phyloP scores from a whole-genome alignment of 495 filamentous ascomycete species.

The Penicillium riverlandense region DNA sequence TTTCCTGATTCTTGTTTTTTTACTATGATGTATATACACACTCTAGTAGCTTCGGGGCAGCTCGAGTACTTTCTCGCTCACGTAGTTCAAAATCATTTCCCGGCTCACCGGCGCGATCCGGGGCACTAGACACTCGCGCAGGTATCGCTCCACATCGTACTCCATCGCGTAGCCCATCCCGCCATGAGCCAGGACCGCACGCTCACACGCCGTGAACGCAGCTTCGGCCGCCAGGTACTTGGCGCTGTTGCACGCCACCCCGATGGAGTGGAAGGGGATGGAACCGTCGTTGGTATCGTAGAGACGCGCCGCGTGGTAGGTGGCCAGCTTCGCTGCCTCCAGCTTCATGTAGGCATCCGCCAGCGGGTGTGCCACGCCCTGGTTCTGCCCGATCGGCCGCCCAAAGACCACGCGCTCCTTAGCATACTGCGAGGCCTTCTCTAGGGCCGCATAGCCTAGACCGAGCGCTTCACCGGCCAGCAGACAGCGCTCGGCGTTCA shows the following conservation, averaged over 20 bases:
- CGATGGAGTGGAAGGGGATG: conserved; percentile 55
- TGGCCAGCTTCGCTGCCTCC: conserved; percentile 70
- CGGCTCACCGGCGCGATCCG: conserved; percentile 68
- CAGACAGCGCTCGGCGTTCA: conserved; percentile 77
- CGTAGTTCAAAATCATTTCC: conserved; percentile 76
- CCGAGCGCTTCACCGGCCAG: conserved; percentile 73
- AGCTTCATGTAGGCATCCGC: conserved; percentile 70
- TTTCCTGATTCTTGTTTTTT: no score
- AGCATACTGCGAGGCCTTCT: conserved; percentile 58
- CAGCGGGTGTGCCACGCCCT: conserved; percentile 68
- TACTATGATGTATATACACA: no score
- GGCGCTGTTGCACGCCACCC: conserved; percentile 66
- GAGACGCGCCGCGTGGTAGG: conserved; percentile 68
- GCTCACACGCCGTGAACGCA: conserved; percentile 67
- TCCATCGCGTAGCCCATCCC: conserved; percentile 76
- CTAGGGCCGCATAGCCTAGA: conserved; percentile 66
- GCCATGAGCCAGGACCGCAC: conserved; percentile 58
- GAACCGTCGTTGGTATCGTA: conserved; percentile 56
- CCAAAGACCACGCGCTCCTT: conserved; percentile 63
- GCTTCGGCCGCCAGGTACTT: conserved; percentile 79
- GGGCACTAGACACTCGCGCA: conserved; percentile 68
- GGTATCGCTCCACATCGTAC: conserved; percentile 71
- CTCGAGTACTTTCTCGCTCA: conserved; percentile 63
- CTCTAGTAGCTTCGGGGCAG: conserved; percentile 46
- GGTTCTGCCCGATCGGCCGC: conserved; percentile 65